Base-by-base conservation (phyloP, 202 grass and related monocot species). In the Cymbopogon flexuosus region DNA sequence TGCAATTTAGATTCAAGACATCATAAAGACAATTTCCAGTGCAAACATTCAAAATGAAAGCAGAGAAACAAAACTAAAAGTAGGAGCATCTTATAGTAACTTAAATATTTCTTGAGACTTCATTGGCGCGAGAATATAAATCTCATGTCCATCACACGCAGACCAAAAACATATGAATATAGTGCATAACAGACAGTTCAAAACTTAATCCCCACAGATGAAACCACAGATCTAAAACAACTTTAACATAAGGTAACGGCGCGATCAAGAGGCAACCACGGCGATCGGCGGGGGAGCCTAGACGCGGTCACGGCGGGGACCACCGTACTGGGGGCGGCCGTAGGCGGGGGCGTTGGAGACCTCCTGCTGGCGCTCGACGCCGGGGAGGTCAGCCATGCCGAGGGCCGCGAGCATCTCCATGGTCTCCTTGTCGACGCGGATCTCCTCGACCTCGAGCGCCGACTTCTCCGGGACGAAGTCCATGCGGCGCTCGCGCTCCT, bases 401-500 rank as follows among this genome's bases (percentile, higher is more conserved):
- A 89, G 87, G 11, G 76, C 39, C 1, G 75, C 68, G 5, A 89
- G 87, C 87, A 89, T 84, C 41, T 84, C 88, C 21, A 90, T 72
- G 21, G 84, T 87, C 88, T 90, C 88, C 81, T 84, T 79, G 80
- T 90, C 88, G 52, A 87, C 84, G 30, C 65, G 59, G 80, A 90
- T 87, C 75, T 81, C 84, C 18, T 80, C 82, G 14, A 84, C 63
- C 76, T 90, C 82, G 19, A 90, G 62, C 8, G 84, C 88, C 0
- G 76, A 84, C 65, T 81, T 83, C 16, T 87, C 84, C n/a, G 75
- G 80, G 33, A 90, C 81, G 84, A 90, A 90, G 51, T 90, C 84
- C 88, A 90, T 90, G 51, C 84, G 75, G 70, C 88, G 81, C 84
- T 87, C 88, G 8, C 84, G 88, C 75, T 87, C 84, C 84, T 90